A percentile compares a stretch with the other conserved stretches of the same genome.
Evolutionary conservation across 1,284 basidiomycete genomes (phyloP).

Genomic region (Serendipita sp.): DNA sequence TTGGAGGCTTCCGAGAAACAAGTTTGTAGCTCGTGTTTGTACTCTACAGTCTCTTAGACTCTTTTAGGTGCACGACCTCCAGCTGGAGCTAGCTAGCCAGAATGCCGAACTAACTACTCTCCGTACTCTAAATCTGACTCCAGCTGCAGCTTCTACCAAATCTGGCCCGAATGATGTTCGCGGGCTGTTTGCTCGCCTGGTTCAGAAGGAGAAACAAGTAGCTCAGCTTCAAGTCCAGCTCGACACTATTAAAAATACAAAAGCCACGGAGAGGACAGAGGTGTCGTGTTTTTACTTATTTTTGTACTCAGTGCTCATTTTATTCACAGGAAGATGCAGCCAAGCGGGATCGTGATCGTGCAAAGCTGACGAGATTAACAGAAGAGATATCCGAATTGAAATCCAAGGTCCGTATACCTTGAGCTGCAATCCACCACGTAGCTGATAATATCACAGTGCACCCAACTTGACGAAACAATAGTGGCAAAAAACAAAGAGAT

Average conservation of each 20-base stretch:
- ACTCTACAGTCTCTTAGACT: neutral
- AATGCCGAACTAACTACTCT: slow-evolving; percentile 26
- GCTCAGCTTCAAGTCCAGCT: slow-evolving; percentile 59
- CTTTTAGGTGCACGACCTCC: slow-evolving; percentile 35
- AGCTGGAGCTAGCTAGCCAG: slow-evolving; percentile 41
- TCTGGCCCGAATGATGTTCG: slow-evolving; percentile 35
- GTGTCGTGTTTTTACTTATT: neutral
- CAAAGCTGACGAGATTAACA: slow-evolving; percentile 59
- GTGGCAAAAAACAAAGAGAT: slow-evolving; percentile 58
- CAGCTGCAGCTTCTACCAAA: neutral
- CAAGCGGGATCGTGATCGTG: slow-evolving; percentile 58
- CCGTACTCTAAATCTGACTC: slow-evolving; percentile 21
- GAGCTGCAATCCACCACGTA: slow-evolving; percentile 8
- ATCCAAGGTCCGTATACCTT: slow-evolving; percentile 34
- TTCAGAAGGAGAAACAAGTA: slow-evolving; percentile 77
- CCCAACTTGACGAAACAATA: slow-evolving; percentile 36
- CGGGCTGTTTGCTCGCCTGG: slow-evolving; percentile 70
- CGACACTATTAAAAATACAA: slow-evolving; percentile 34
- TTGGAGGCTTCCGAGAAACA: slow-evolving; percentile 21
- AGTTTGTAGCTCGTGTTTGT: too few species aligned
- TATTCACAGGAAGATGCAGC: slow-evolving; percentile 53
- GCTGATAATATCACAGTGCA: slow-evolving; percentile 27
- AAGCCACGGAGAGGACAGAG: neutral
- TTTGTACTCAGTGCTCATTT: neutral
- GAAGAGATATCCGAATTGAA: slow-evolving; percentile 67